Conservation (phyloP, 257 asterid genomes). For the Echites panduratus region DNA sequence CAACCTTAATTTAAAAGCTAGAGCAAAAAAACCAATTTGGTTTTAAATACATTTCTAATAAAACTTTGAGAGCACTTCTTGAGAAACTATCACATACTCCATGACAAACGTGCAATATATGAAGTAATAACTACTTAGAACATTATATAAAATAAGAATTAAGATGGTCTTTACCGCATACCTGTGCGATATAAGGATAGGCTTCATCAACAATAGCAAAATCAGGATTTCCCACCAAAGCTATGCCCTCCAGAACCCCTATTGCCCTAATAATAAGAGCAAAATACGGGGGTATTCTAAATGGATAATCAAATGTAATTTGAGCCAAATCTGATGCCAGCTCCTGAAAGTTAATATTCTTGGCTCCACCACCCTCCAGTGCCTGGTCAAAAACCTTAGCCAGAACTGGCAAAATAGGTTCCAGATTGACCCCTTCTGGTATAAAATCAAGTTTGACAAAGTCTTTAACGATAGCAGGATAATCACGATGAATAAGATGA, state of each 20-base stretch:
- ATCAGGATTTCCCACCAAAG: slow-evolving; percentile 94
- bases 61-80: not conserved
- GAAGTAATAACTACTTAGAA: not conserved
- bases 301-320: slow-evolving; percentile 95
- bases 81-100: not conserved
- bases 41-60: not conserved
- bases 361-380: slow-evolving; percentile 99
- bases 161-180: slow-evolving; percentile 13
- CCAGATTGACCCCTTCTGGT: slow-evolving; percentile 85
- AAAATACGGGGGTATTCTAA: slow-evolving; percentile 94
- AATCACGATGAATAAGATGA: slow-evolving; percentile 97
- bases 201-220: slow-evolving; percentile 99
- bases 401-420: slow-evolving; percentile 92
- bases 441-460: slow-evolving; percentile 91
- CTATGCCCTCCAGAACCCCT: slow-evolving; percentile 98
- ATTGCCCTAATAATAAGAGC: slow-evolving; percentile 98
- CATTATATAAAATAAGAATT: not conserved
- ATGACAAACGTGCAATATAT: not conserved
- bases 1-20: not conserved
- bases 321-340: slow-evolving; percentile 97
- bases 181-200: slow-evolving; percentile 98
- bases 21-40: not conserved
- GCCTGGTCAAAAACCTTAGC: slow-evolving; percentile 99
- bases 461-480: slow-evolving; percentile 90
- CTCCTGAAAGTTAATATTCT: slow-evolving; percentile 92